Percentiles rank a stretch among this genome's conserved stretches.
Conservation (phyloP, 2,329 filamentous ascomycete species). For the Apiospora malaysiana region DNA sequence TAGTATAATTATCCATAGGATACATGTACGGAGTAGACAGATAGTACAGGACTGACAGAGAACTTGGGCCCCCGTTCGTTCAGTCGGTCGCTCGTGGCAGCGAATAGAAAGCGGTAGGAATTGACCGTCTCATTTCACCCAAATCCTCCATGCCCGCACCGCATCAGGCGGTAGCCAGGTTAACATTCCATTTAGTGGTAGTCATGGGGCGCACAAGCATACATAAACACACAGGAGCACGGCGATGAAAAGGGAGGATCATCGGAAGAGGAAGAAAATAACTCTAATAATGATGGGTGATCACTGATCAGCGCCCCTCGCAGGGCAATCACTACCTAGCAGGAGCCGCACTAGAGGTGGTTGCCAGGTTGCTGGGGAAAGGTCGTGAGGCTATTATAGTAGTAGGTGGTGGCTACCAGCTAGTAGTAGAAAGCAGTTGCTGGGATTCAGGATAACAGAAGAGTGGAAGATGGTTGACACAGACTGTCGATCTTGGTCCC, state of each 20-base stretch:
- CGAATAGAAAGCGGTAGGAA: background rate
- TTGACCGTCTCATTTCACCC: slow-evolving; percentile 1
- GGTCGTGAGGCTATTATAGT: background rate
- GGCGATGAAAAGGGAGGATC: background rate
- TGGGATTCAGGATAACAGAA: background rate
- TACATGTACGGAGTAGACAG: too few relatives aligned
- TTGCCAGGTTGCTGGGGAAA: slow-evolving; percentile 13
- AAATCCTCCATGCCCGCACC: background rate
- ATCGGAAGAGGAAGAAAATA: slow-evolving; percentile 12
- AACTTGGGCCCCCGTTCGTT: background rate
- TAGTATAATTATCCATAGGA: too few relatives aligned
- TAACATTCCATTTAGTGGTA: background rate
- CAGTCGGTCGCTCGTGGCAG: background rate
- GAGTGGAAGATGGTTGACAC: background rate
- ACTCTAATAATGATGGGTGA: slow-evolving; percentile 7
- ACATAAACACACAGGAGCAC: background rate
- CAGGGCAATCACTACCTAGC: background rate
- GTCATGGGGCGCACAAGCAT: background rate
- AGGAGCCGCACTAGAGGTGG: background rate
- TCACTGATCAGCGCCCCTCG: background rate
- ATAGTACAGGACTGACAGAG: background rate
- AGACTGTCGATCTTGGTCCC: slow-evolving; percentile 1
- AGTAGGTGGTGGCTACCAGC: too few relatives aligned
- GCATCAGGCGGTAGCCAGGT: background rate
- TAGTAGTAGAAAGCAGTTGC: background rate